Conservation (phyloP, 768 basidiomycete genomes). For the Podaxis sp. region DNA sequence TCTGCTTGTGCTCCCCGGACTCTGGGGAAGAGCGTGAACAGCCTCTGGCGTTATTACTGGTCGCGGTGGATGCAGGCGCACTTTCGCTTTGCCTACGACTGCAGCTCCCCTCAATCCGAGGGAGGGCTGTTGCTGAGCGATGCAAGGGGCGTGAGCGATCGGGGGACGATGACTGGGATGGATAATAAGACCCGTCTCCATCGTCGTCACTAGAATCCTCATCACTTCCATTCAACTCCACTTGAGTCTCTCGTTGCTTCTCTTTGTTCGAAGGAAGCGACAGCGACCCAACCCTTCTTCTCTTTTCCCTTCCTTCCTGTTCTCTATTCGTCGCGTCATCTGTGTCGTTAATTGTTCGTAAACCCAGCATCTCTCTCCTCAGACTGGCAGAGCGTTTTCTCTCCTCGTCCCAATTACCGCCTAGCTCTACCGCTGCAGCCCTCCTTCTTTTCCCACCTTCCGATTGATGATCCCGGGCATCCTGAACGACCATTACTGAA, state of each 20-base stretch:
- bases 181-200: conserved; percentile 30
- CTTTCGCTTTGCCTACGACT: conserved; percentile 18
- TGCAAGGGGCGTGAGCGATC: conserved; percentile 11
- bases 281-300: conserved; percentile 11
- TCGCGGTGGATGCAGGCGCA: conserved; percentile 16
- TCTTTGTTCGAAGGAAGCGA: conserved; percentile 4
- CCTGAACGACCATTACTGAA: not conserved
- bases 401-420: not conserved
- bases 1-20: not conserved
- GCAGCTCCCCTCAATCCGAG: conserved; percentile 10
- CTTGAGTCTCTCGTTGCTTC: not conserved
- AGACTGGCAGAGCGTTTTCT: not conserved
- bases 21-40: conserved; percentile 16
- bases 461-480: not conserved
- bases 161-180: conserved; percentile 27
- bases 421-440: not conserved
- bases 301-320: conserved; percentile 5
- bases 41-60: not conserved
- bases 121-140: conserved; percentile 12
- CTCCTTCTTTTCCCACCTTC: conserved; percentile 6
- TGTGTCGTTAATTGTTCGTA: not conserved
- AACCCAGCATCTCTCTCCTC: conserved; percentile 7
- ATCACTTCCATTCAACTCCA: conserved; percentile 17
- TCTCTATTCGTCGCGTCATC: not conserved
- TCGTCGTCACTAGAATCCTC: conserved; percentile 27